Base-by-base conservation (phyloP, 2,329 filamentous ascomycete species). In the Monosporascus cannonballus region DNA sequence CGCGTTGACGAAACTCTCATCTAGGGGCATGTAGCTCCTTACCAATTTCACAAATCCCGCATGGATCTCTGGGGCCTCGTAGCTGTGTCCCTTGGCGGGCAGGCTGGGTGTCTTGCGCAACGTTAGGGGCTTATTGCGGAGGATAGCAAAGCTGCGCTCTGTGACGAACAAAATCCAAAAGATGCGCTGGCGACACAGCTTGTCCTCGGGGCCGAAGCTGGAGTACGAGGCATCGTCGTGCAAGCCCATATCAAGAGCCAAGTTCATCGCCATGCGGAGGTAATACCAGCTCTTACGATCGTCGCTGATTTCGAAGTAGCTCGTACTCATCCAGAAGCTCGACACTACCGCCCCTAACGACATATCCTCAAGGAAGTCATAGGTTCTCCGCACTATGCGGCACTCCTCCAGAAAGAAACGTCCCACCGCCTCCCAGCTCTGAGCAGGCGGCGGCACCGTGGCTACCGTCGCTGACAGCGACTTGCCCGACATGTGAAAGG, bases 161-260 rank as follows among this genome's bases (percentile, higher is more conserved):
- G 80, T 81, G 34, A 85, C 76, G 60, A 84, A 84, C 9, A 86
- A 69, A 41, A 84, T 72, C 83, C 83, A 86, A 62, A 83, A 85
- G 7, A 84, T 71, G 11, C 81, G 71, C 52, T 79, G 73, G 37
- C 77, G 75, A 51, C 79, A 77, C 20, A 82, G 74, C 22, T 68
- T 71, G 60, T 84, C 81, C 4, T 78, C 69, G 1, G 74, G 69
- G 38, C 77, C 71, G 1, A 74, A 62, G 6, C 70, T 72, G 44
- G 67, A 70, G 63, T 85, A 85, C 1, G 75, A 73, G 22, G 74
- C 69, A 60, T 85, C 81, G 50, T 84, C 76, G 59, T 84, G 79
- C 63, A 85, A 74, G 6, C 77, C 74, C 48, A 85, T 69, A 49
- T 83, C 75, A 54, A 81, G 77, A 2, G 81, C 81, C 55, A 83